Percentiles rank a stretch among this genome's conserved stretches.
These are phyloP conservation scores for Schizophyllum amplum DNA, from an alignment of 1,284 basidiomycete species.

Conservation along the genomic window DNA sequence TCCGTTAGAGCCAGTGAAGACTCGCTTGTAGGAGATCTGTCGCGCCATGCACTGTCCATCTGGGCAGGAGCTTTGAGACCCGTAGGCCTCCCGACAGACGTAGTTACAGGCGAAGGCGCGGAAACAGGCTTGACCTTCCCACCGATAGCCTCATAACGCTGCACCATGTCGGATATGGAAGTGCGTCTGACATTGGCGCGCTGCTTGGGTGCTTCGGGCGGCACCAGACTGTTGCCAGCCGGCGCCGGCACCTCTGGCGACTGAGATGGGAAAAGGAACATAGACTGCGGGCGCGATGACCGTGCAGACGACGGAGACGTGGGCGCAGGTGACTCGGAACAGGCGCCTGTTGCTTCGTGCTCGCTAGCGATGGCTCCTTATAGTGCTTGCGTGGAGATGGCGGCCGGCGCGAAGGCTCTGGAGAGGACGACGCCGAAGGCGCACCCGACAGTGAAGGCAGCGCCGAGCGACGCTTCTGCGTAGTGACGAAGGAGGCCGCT, in stretches of 20 bases:
- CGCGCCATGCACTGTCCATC: neutral
- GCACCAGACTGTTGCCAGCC: conserved; percentile 23
- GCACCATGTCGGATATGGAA: conserved; percentile 79
- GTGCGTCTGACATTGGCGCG: conserved; percentile 42
- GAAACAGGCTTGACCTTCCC: conserved; percentile 22
- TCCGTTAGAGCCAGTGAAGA: neutral
- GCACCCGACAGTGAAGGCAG: neutral
- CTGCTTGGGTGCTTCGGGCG: conserved; percentile 33
- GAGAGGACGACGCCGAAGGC: neutral
- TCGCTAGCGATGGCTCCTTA: neutral
- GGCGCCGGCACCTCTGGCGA: conserved; percentile 25
- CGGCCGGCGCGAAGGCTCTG: neutral
- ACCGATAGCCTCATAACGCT: conserved; percentile 63
- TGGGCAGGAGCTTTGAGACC: neutral
- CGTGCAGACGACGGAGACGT: neutral
- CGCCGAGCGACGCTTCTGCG: conserved; percentile 4
- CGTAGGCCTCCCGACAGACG: neutral
- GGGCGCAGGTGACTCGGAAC: neutral
- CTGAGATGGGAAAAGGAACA: conserved; percentile 58
- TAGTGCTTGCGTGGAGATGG: neutral
- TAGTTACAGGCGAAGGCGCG: conserved; percentile 1
- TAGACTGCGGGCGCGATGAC: conserved; percentile 60
- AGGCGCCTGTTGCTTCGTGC: neutral
- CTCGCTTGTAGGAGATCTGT: neutral
- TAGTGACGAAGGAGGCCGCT: conserved; percentile 8